These are phyloP conservation scores for Chaetoceros tenuissimus DNA, from an alignment of 108 stramenopile species.

Conservation along the genomic window DNA sequence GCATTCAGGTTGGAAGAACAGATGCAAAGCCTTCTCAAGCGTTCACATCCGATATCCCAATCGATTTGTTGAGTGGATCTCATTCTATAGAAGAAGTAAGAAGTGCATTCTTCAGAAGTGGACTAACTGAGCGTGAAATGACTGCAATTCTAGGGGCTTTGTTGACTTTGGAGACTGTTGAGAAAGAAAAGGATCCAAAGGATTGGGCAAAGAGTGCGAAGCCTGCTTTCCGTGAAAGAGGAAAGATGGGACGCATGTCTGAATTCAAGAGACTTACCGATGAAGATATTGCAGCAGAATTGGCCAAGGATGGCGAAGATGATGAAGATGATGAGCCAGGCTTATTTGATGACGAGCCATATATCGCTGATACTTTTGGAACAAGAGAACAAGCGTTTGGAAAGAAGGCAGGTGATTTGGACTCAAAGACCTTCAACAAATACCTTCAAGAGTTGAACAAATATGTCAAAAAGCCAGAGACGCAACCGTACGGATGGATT, in stretches of 20 bases:
- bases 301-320: slow-evolving; percentile 36
- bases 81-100: slow-evolving; percentile 26
- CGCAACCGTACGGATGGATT: slow-evolving; percentile 32
- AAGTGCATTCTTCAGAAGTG: slow-evolving; percentile 45
- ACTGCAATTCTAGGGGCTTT: slow-evolving; percentile 69
- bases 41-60: slow-evolving; percentile 21
- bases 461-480: slow-evolving; percentile 4
- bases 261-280: slow-evolving; percentile 73
- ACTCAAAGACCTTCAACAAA: slow-evolving; percentile 57
- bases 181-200: slow-evolving; percentile 56
- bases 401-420: slow-evolving; percentile 37
- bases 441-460: slow-evolving; percentile 40
- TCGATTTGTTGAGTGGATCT: slow-evolving; percentile 60
- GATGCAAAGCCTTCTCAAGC: slow-evolving; percentile 33
- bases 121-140: slow-evolving; percentile 84
- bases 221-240: slow-evolving; percentile 72
- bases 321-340: slow-evolving; percentile 56
- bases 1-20: slow-evolving; percentile 66
- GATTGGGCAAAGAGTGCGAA: slow-evolving; percentile 63
- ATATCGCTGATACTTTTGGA: slow-evolving; percentile 85
- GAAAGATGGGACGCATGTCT: slow-evolving; percentile 80
- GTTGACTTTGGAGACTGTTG: slow-evolving; percentile 55
- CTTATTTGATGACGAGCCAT: slow-evolving; percentile 82
- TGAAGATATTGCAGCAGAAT: slow-evolving; percentile 59
- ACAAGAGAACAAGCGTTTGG: slow-evolving; percentile 70